phyloP scores from a whole-genome alignment of 2,329 filamentous ascomycete genomes.

The Aspergillus sp. region DNA sequence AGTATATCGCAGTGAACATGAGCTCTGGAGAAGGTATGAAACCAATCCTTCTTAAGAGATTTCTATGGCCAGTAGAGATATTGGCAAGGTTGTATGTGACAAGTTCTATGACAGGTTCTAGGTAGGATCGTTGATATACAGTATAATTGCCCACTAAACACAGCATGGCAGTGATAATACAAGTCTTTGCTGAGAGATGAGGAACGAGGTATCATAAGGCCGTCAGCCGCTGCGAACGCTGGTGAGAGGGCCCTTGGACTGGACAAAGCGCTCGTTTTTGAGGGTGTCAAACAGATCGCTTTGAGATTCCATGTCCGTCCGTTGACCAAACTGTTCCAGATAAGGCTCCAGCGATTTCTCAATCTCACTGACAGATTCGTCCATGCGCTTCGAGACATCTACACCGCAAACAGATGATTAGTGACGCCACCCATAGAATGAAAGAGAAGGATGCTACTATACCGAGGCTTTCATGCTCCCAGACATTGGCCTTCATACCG shows the following conservation, averaged over 20 bases:
- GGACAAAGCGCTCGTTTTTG: constrained; percentile 36
- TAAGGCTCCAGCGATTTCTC: constrained; percentile 41
- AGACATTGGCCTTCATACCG: constrained; percentile 98
- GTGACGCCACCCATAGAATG: not conserved
- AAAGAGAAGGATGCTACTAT: constrained; percentile 25
- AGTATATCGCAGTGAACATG: too few species aligned
- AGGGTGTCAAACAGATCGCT: constrained; percentile 35
- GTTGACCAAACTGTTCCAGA: constrained; percentile 42
- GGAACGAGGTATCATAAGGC: not conserved
- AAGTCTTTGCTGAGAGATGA: too few species aligned
- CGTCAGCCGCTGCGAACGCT: constrained; percentile 28
- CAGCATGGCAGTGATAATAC: too few species aligned
- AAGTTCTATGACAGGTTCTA: too few species aligned
- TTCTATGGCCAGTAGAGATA: too few species aligned
- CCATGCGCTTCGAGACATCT: constrained; percentile 45
- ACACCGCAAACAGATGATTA: constrained; percentile 6
- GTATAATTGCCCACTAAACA: too few species aligned
- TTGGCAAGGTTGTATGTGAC: too few species aligned
- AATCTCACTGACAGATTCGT: constrained; percentile 35
- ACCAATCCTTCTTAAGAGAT: too few species aligned
- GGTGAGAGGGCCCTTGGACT: constrained; percentile 35
- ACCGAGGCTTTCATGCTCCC: constrained; percentile 78
- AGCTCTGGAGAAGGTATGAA: too few species aligned
- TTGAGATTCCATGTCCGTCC: constrained; percentile 27
- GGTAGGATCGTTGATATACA: too few species aligned